These are phyloP conservation scores for Cichorium intybus DNA, from an alignment of 140 eudicot genomes.

Conservation along the genomic window DNA sequence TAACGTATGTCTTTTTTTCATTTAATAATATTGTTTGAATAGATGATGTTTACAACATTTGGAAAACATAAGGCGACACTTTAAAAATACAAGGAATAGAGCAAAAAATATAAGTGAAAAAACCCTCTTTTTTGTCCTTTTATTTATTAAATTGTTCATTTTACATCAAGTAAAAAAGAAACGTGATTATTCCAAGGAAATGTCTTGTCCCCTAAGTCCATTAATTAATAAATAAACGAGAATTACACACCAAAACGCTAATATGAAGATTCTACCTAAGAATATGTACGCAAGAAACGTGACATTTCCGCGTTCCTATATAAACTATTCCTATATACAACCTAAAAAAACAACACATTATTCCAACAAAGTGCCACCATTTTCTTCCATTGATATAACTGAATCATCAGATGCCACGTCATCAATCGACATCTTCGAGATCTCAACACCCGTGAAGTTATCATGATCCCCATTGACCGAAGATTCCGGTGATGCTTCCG, in stretches of 20 bases:
- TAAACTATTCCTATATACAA: not conserved
- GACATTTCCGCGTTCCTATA: not conserved
- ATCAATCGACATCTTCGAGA: constrained; percentile 40
- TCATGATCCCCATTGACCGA: constrained; percentile 50
- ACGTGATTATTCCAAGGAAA: not conserved
- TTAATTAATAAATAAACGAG: too few relatives aligned
- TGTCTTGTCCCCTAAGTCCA: too few relatives aligned
- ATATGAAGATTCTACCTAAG: not conserved
- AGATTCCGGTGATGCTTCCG: constrained; percentile 47
- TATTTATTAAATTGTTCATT: too few relatives aligned
- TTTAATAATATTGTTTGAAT: too few relatives aligned
- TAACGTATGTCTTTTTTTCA: too few relatives aligned
- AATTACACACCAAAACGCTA: not conserved
- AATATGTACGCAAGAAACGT: not conserved
- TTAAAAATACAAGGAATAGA: too few relatives aligned
- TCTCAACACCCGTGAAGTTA: constrained; percentile 26
- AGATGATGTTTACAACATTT: too few relatives aligned
- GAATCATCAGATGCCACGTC: constrained; percentile 41
- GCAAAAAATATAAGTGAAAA: too few relatives aligned
- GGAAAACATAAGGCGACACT: too few relatives aligned
- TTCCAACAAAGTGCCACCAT: constrained; percentile 15
- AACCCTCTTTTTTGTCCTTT: too few relatives aligned
- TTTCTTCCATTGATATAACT: constrained; percentile 21
- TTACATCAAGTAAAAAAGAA: too few relatives aligned
- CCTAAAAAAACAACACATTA: not conserved